Percentiles rank a stretch among this genome's conserved stretches.
phyloP scores from a whole-genome alignment of 164 flowering plant species.

The Vitis amurensis region DNA sequence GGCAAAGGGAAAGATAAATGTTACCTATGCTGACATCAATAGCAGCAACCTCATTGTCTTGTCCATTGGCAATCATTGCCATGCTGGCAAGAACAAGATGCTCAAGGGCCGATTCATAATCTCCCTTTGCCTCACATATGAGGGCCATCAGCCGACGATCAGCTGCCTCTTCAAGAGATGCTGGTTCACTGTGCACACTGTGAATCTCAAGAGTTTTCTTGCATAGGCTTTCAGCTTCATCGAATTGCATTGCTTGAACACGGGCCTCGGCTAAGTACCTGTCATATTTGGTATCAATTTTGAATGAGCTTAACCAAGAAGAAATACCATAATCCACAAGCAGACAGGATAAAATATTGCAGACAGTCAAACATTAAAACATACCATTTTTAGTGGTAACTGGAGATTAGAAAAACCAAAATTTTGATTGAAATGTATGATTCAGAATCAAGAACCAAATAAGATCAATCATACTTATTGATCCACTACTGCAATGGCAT shows the following conservation, averaged over 20 bases:
- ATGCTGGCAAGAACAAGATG: conserved; percentile 97
- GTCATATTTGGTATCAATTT: conserved; percentile 14
- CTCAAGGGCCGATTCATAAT: conserved; percentile 90
- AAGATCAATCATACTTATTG: too few species aligned
- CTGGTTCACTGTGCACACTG: conserved; percentile 84
- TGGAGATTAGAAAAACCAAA: too few species aligned
- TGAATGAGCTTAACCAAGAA: too few species aligned
- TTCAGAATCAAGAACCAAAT: too few species aligned
- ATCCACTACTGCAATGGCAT: too few species aligned
- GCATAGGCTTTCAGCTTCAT: conserved; percentile 84
- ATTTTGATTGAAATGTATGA: too few species aligned
- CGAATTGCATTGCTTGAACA: conserved; percentile 97
- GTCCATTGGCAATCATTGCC: conserved; percentile 95
- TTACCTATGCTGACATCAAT: conserved; percentile 96
- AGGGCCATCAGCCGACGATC: conserved; percentile 98
- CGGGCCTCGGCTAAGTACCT: conserved; percentile 97
- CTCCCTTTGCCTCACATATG: conserved; percentile 89
- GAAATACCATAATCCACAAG: too few species aligned
- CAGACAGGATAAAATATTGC: too few species aligned
- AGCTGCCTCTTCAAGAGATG: conserved; percentile 94
- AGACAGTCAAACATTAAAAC: too few species aligned
- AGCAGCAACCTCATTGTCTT: conserved; percentile 86
- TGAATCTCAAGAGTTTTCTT: conserved; percentile 92
- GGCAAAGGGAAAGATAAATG: conserved; percentile 74
- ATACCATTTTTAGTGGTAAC: too few species aligned